These are phyloP conservation scores for Carnegiea gigantea DNA, from an alignment of 179 eudicot species.

Conservation along the genomic window DNA sequence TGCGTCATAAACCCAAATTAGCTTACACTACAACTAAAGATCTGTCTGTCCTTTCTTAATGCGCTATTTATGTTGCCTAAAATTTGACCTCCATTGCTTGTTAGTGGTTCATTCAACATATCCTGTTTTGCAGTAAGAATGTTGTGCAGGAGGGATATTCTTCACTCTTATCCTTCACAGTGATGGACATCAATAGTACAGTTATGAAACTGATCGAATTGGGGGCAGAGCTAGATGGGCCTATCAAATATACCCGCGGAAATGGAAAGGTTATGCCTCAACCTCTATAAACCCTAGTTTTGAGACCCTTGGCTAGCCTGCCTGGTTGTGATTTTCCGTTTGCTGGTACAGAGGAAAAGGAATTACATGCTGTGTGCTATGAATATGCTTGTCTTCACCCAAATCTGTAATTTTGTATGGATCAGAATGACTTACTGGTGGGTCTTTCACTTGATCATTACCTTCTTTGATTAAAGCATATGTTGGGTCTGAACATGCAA, in stretches of 20 bases:
- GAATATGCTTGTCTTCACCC: background rate
- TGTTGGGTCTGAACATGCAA: background rate
- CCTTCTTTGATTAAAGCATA: background rate
- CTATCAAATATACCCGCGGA: slow-evolving; percentile 83
- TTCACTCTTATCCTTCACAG: slow-evolving; percentile 83
- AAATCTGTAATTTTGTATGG: too few relatives aligned
- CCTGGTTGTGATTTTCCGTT: background rate
- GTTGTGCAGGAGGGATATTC: slow-evolving; percentile 62
- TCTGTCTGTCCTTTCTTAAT: background rate
- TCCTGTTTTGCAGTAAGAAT: slow-evolving; percentile 51
- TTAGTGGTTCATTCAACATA: slow-evolving; percentile 13
- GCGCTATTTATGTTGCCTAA: background rate
- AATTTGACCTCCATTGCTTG: background rate
- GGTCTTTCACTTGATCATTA: background rate
- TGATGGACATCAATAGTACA: slow-evolving; percentile 70
- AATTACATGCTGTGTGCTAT: background rate
- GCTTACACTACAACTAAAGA: background rate
- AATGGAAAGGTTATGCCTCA: slow-evolving; percentile 71
- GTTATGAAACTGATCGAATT: slow-evolving; percentile 80
- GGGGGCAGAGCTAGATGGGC: slow-evolving; percentile 93
- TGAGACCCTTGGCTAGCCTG: too few relatives aligned
- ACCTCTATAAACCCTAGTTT: background rate
- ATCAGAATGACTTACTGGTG: background rate
- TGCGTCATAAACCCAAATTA: background rate
- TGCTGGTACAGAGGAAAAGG: background rate